Percentiles rank a stretch among this genome's conserved stretches.
These are phyloP conservation scores for Ceratocystis harringtonii DNA, from an alignment of 2,329 filamentous ascomycete genomes.

Conservation along the genomic window DNA sequence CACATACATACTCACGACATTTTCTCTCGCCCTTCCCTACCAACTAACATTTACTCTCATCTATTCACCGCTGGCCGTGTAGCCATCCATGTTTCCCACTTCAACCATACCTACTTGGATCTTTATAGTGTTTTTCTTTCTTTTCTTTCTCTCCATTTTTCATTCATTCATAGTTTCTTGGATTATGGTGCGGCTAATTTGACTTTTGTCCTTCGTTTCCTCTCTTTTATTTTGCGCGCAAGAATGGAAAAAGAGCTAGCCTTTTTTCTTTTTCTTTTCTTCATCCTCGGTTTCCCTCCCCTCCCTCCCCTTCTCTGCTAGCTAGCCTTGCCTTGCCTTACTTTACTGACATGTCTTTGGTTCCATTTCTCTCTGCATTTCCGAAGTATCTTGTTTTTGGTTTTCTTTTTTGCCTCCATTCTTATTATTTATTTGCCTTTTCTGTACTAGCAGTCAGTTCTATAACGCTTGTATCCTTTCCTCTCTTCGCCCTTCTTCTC, in stretches of 20 bases:
- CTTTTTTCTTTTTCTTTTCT: background rate
- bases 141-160: background rate
- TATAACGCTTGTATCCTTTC: background rate
- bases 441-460: background rate
- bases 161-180: background rate
- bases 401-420: background rate
- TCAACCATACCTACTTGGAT: background rate
- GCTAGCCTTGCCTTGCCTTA: too few relatives aligned
- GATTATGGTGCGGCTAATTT: constrained; percentile 6
- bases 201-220: background rate
- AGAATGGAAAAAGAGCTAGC: background rate
- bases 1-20: background rate
- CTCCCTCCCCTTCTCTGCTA: background rate
- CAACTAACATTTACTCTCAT: too few relatives aligned
- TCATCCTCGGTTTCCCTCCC: background rate
- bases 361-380: background rate
- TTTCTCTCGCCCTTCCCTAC: too few relatives aligned
- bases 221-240: background rate
- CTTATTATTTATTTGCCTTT: background rate
- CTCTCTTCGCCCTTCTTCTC: background rate
- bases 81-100: background rate
- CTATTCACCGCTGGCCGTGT: too few relatives aligned
- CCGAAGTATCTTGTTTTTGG: background rate
- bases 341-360: background rate
- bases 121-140: background rate